Evolutionary conservation across 352 stramenopile species (phyloP).

Genomic region (Globisporangium emineosum): DNA sequence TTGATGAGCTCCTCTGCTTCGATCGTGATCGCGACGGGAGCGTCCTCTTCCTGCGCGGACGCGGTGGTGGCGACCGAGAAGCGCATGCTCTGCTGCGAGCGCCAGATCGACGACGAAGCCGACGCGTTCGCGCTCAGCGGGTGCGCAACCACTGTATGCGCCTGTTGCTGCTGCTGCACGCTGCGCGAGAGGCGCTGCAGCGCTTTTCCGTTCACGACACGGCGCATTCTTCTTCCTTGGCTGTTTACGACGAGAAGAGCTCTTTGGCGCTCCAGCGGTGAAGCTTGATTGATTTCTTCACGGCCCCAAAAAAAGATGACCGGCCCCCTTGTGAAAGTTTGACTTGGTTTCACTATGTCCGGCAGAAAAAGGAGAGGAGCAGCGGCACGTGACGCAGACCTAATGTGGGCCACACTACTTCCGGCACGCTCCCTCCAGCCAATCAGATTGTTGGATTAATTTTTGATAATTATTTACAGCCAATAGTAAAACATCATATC

Average conservation of each 20-base stretch:
- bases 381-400: background rate
- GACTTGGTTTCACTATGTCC: background rate
- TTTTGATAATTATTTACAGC: background rate
- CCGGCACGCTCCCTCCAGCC: conserved; percentile 5
- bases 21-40: conserved; percentile 23
- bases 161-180: conserved; percentile 15
- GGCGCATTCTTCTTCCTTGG: conserved; percentile 48
- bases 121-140: background rate
- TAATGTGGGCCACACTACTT: conserved; percentile 16
- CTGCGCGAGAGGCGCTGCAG: conserved; percentile 40
- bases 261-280: conserved; percentile 13
- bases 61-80: conserved; percentile 35
- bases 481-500: background rate
- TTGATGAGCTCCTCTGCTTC: conserved; percentile 18
- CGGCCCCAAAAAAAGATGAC: background rate
- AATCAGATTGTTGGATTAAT: background rate
- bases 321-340: background rate
- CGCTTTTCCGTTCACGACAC: conserved; percentile 35
- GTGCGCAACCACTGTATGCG: background rate
- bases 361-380: background rate
- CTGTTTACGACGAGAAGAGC: conserved; percentile 6
- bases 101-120: conserved; percentile 2
- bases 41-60: conserved; percentile 24
- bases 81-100: conserved; percentile 18
- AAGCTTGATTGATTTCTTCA: conserved; percentile 20